phyloP scores from a whole-genome alignment of 2,329 filamentous ascomycete species.

The Venturia asperata region DNA sequence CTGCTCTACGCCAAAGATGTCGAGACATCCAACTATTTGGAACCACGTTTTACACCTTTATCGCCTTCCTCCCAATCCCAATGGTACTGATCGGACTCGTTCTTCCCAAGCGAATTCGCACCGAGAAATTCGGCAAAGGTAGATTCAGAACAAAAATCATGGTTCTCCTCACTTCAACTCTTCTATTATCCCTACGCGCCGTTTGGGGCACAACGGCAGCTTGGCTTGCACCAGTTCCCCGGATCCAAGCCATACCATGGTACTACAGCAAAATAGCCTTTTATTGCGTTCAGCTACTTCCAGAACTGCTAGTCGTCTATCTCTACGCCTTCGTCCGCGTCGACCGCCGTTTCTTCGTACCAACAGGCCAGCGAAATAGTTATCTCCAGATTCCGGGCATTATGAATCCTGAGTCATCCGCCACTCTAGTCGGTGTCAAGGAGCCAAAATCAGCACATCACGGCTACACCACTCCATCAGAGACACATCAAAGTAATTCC shows the following conservation, averaged over 20 bases:
- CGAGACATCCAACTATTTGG: slow-evolving; percentile 59
- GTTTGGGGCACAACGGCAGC: slow-evolving; percentile 57
- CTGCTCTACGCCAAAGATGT: slow-evolving; percentile 44
- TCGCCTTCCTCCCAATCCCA: slow-evolving; percentile 60
- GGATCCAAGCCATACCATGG: slow-evolving; percentile 54
- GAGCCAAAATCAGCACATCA: background rate
- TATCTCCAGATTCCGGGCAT: slow-evolving; percentile 14
- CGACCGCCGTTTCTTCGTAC: slow-evolving; percentile 68
- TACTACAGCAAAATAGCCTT: slow-evolving; percentile 66
- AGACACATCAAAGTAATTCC: background rate
- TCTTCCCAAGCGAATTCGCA: slow-evolving; percentile 36
- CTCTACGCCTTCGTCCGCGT: slow-evolving; percentile 61
- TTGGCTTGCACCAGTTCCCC: slow-evolving; percentile 42
- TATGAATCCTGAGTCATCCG: background rate
- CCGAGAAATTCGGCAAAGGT: slow-evolving; percentile 61
- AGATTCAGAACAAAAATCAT: slow-evolving; percentile 57
- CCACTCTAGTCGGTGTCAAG: background rate
- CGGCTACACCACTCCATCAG: background rate
- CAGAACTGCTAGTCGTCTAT: slow-evolving; percentile 64
- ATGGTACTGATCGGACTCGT: slow-evolving; percentile 45
- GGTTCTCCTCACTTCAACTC: slow-evolving; percentile 54
- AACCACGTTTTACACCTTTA: slow-evolving; percentile 54
- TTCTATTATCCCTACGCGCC: slow-evolving; percentile 61
- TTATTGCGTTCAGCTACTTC: slow-evolving; percentile 69
- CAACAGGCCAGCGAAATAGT: slow-evolving; percentile 54